Evolutionary conservation across 306 rosid species (phyloP).

Genomic region (Cyclanthera cordifolia): DNA sequence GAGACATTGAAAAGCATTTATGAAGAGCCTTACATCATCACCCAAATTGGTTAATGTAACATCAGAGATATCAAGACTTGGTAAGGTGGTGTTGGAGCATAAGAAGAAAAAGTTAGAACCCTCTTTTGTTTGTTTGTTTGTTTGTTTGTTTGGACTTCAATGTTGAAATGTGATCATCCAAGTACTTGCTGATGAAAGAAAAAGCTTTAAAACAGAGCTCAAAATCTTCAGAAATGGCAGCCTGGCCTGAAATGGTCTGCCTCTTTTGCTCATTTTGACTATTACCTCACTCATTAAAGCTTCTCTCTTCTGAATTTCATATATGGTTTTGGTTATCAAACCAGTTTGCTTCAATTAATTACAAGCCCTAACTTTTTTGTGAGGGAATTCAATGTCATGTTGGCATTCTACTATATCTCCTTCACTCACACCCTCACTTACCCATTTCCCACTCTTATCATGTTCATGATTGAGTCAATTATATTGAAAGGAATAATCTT

Average conservation of each 20-base stretch:
- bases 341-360: neutral
- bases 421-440: neutral
- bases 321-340: neutral
- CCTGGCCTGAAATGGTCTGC: neutral
- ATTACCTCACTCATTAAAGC: neutral
- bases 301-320: neutral
- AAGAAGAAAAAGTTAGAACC: neutral
- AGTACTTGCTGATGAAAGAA: neutral
- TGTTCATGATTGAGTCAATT: too few species aligned
- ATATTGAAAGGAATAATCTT: too few species aligned
- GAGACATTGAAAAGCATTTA: neutral
- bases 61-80: neutral
- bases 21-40: neutral
- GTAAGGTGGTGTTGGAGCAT: neutral
- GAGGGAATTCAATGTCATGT: neutral
- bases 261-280: conserved; percentile 6
- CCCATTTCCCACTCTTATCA: neutral
- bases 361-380: neutral
- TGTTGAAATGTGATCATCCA: neutral
- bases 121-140: too few species aligned
- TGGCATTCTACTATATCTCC: neutral
- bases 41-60: neutral
- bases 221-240: neutral
- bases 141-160: neutral
- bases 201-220: neutral